Evolutionary conservation across 1,284 basidiomycete genomes (phyloP).

Genomic region (Apiotrichum gracile): DNA sequence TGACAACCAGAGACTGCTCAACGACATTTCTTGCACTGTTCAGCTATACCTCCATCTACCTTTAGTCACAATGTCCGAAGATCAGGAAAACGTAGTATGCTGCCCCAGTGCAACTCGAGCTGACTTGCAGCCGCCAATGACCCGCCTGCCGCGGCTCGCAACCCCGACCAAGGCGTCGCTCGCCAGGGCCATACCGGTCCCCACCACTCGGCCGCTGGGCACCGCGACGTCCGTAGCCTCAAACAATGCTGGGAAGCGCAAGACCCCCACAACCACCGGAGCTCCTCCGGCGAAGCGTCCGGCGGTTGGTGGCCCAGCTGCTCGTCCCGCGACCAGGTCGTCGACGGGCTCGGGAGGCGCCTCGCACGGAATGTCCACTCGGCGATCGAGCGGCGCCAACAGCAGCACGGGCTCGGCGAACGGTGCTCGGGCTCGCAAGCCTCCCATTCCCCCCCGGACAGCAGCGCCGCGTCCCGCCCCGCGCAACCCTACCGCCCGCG

Average conservation of each 20-base stretch:
- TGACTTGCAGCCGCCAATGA: slow-evolving; percentile 8
- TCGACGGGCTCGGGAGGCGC: neutral
- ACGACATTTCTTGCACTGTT: no score
- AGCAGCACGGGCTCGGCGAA: neutral
- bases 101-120: neutral
- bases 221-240: neutral
- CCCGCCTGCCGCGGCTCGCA: slow-evolving; percentile 26
- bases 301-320: no score
- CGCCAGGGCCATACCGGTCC: slow-evolving; percentile 6
- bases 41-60: no score
- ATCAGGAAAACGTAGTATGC: slow-evolving; percentile 32
- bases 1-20: no score
- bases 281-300: slow-evolving; percentile 26
- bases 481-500: slow-evolving; percentile 17
- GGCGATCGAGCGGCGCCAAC: neutral
- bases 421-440: neutral
- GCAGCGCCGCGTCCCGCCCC: slow-evolving; percentile 2
- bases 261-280: slow-evolving; percentile 8
- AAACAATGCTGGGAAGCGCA: slow-evolving; percentile 23
- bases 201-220: neutral
- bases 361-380: neutral
- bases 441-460: slow-evolving; percentile 9
- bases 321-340: neutral
- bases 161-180: slow-evolving; percentile 17
- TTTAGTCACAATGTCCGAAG: slow-evolving; percentile 31